Evolutionary conservation across 2,329 filamentous ascomycete species (phyloP).

Genomic region (Colletotrichum limetticola): DNA sequence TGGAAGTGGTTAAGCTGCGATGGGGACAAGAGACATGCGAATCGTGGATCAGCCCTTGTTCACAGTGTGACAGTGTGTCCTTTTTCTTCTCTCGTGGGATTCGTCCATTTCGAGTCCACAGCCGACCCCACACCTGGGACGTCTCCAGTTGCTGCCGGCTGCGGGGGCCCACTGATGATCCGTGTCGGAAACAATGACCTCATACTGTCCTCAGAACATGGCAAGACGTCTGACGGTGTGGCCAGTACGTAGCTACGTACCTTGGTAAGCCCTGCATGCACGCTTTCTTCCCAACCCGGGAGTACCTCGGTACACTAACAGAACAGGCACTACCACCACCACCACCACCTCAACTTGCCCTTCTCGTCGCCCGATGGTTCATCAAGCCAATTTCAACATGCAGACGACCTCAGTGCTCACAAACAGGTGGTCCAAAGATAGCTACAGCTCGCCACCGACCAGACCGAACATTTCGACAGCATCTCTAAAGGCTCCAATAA

Average conservation of each 20-base stretch:
- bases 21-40: slow-evolving; percentile 9
- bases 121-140: slow-evolving; percentile 6
- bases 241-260: background rate
- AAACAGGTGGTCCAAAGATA: background rate
- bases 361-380: background rate
- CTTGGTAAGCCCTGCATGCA: background rate
- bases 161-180: slow-evolving; percentile 2
- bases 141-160: slow-evolving; percentile 21
- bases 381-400: background rate
- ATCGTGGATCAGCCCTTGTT: slow-evolving; percentile 20
- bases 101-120: background rate
- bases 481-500: background rate
- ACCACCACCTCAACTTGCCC: background rate
- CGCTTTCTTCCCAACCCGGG: background rate
- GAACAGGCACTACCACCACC: background rate
- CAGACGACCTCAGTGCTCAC: background rate
- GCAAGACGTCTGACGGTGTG: background rate
- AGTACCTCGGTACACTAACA: slow-evolving; percentile 10
- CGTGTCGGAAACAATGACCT: slow-evolving; percentile 28
- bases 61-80: background rate
- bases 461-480: background rate
- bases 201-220: slow-evolving; percentile 15
- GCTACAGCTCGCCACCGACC: background rate
- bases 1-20: slow-evolving; percentile 21
- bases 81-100: background rate